Evolutionary conservation across 495 filamentous ascomycete genomes (phyloP).

Genomic region (Daldinia concentrica): DNA sequence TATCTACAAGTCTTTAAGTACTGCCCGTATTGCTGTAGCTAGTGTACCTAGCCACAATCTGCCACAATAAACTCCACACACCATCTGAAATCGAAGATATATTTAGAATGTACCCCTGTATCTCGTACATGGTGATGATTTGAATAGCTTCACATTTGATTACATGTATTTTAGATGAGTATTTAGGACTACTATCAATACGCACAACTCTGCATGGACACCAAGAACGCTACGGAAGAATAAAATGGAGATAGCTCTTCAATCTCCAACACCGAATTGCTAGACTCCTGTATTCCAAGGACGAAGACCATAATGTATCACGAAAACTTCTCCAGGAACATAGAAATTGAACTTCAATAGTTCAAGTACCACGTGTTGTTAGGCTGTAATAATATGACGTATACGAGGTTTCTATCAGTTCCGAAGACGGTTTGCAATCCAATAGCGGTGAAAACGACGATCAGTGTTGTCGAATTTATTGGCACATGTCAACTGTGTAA

Average conservation of each 20-base stretch:
- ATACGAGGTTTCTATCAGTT: not conserved
- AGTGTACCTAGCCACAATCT: not conserved
- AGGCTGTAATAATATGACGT: not conserved
- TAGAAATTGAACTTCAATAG: not conserved
- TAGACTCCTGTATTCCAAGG: no score
- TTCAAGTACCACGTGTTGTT: not conserved
- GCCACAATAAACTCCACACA: not conserved
- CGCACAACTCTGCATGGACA: no score
- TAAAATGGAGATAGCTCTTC: no score
- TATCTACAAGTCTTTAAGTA: not conserved
- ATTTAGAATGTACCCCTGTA: not conserved
- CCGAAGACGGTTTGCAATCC: not conserved
- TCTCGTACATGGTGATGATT: not conserved
- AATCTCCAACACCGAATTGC: no score
- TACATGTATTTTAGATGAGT: no score
- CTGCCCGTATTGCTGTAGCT: not conserved
- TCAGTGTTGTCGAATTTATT: not conserved
- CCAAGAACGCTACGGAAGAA: no score
- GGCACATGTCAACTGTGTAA: not conserved
- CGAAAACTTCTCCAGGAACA: not conserved
- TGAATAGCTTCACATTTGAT: not conserved
- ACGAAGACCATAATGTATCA: no score
- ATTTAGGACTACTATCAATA: no score
- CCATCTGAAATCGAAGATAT: not conserved
- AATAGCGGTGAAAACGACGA: not conserved